Evolutionary conservation across 1,284 basidiomycete genomes (phyloP).

Genomic region (Blastosporella zonata): DNA sequence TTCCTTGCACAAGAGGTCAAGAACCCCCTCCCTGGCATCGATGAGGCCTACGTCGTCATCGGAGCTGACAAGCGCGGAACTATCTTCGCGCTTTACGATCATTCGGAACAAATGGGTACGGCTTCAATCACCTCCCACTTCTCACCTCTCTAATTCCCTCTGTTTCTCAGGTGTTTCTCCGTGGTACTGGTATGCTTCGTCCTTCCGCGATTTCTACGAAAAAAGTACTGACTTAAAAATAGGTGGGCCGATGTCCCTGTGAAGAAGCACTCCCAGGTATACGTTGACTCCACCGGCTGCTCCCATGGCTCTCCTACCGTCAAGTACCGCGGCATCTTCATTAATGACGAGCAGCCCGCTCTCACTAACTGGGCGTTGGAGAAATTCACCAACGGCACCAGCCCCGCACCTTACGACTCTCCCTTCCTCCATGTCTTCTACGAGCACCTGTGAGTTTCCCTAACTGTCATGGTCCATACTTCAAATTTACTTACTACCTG

Average conservation of each 20-base stretch:
- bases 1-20: conserved; percentile 52
- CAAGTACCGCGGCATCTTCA: conserved; percentile 67
- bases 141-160: conserved; percentile 10
- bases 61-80: conserved; percentile 67
- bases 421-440: conserved; percentile 70
- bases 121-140: background rate
- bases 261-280: conserved; percentile 46
- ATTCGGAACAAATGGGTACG: conserved; percentile 67
- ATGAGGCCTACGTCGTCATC: conserved; percentile 61
- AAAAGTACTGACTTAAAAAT: conserved; percentile 10
- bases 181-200: conserved; percentile 54
- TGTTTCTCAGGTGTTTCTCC: conserved; percentile 50
- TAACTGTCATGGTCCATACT: background rate
- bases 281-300: conserved; percentile 49
- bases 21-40: conserved; percentile 56
- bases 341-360: conserved; percentile 66
- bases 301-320: conserved; percentile 67
- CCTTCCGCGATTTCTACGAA: background rate
- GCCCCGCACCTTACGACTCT: conserved; percentile 43
- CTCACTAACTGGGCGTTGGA: conserved; percentile 60
- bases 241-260: conserved; percentile 72
- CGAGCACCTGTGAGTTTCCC: conserved; percentile 44
- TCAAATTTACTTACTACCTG: background rate
- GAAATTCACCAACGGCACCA: conserved; percentile 66
- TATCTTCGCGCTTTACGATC: conserved; percentile 67